A percentile compares a stretch with the other conserved stretches of the same genome.
Evolutionary conservation across 2,329 filamentous ascomycete species (phyloP).

Genomic region (Claviceps digitariae): DNA sequence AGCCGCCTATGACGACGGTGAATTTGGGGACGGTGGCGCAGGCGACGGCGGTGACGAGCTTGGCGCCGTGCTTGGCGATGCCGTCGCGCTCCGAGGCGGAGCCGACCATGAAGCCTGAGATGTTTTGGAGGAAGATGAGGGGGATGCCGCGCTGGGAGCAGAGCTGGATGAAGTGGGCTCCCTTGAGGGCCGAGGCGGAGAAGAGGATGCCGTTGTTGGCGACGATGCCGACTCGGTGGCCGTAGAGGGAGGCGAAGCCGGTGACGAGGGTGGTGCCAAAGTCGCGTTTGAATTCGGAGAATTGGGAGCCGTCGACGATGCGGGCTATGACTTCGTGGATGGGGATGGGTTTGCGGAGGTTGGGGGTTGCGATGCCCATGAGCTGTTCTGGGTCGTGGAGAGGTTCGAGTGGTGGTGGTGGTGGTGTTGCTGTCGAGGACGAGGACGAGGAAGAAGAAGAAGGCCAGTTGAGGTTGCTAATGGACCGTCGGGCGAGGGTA

Average conservation of each 20-base stretch:
- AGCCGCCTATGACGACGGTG: conserved; percentile 88
- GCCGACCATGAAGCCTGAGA: conserved; percentile 97
- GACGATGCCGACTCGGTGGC: conserved; percentile 80
- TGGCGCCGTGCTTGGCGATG: conserved; percentile 95
- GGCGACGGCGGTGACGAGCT: conserved; percentile 88
- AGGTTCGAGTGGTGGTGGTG: conserved; percentile 51
- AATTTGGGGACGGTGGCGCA: conserved; percentile 94
- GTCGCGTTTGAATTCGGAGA: conserved; percentile 87
- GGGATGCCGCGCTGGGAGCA: conserved; percentile 84
- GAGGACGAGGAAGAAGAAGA: conserved; percentile 14
- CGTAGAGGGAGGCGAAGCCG: conserved; percentile 81
- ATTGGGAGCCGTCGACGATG: conserved; percentile 79
- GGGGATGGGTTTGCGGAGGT: conserved; percentile 72
- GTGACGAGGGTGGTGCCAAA: conserved; percentile 86
- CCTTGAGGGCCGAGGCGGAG: conserved; percentile 78
- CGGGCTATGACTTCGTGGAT: conserved; percentile 86
- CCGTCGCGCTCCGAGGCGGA: conserved; percentile 82
- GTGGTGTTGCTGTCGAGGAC: conserved; percentile 9
- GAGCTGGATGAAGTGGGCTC: conserved; percentile 92
- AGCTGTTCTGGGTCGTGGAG: conserved; percentile 70
- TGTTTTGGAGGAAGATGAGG: conserved; percentile 90
- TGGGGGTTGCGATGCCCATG: conserved; percentile 77
- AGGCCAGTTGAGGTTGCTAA: conserved; percentile 86
- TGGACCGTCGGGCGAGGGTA: conserved; percentile 67
- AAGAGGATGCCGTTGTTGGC: conserved; percentile 96